Conservation (phyloP, 2,329 filamentous ascomycete species). For the Arthroderma uncinatum region DNA sequence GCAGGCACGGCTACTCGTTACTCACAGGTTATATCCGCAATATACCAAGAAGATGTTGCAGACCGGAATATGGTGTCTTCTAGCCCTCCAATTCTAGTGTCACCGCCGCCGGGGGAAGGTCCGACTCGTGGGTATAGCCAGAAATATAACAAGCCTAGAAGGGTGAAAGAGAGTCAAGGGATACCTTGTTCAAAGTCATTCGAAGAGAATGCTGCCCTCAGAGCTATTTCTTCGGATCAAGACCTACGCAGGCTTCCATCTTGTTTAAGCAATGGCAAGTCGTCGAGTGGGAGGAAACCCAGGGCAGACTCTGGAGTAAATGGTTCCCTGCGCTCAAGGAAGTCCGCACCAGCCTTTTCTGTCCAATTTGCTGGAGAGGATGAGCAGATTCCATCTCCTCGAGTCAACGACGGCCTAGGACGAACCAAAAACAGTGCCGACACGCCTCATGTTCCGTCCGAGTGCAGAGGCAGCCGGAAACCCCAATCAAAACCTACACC, state of each 20-base stretch:
- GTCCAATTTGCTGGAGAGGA: not conserved
- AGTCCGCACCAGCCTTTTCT: constrained; percentile 8
- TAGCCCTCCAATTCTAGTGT: constrained; percentile 5
- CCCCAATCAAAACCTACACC: not conserved
- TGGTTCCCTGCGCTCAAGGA: constrained; percentile 6
- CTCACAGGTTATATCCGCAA: constrained; percentile 25
- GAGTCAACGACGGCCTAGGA: not conserved
- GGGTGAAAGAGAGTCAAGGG: not conserved
- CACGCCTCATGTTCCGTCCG: not conserved
- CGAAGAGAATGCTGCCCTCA: constrained; percentile 1
- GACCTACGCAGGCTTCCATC: constrained; percentile 15
- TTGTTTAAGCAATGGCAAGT: not conserved
- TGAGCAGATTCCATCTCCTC: not conserved
- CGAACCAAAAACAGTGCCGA: not conserved
- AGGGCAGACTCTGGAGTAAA: not conserved
- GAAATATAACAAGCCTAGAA: not conserved
- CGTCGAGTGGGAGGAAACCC: not conserved
- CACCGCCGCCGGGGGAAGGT: not conserved
- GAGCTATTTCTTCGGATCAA: constrained; percentile 16
- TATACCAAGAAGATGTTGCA: constrained; percentile 34
- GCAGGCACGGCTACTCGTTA: constrained; percentile 12
- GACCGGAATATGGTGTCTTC: constrained; percentile 30
- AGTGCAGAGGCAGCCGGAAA: not conserved
- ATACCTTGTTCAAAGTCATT: not conserved
- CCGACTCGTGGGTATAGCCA: not conserved